Percentiles rank a stretch among this genome's conserved stretches.
Evolutionary conservation across 805 yeast genomes (phyloP).

Genomic region (Pichia kluyveri): DNA sequence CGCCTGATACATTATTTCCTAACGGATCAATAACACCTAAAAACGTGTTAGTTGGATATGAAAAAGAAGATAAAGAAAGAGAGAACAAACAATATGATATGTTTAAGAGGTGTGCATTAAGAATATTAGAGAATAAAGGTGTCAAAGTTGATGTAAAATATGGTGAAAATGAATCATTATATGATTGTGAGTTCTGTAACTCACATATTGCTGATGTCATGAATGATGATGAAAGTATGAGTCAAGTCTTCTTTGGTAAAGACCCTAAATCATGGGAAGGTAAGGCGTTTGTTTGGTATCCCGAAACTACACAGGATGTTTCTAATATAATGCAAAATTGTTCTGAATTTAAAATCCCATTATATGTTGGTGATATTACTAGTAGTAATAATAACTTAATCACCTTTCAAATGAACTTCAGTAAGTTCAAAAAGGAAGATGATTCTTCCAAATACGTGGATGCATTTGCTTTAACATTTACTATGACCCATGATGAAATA

Average conservation of each 20-base stretch:
- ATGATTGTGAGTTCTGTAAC: conserved; percentile 11
- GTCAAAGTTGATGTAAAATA: conserved; percentile 13
- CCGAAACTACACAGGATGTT: conserved; percentile 17
- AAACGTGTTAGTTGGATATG: conserved; percentile 12
- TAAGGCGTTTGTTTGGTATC: conserved; percentile 15
- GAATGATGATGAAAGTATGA: conserved; percentile 14
- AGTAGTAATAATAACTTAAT: conserved; percentile 7
- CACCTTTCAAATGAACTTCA: conserved; percentile 9
- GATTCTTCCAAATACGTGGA: neutral
- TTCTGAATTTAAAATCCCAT: conserved; percentile 21
- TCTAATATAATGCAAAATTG: conserved; percentile 16
- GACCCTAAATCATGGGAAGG: conserved; percentile 9
- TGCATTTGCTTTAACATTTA: conserved; percentile 1
- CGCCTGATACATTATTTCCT: conserved; percentile 24
- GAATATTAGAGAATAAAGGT: conserved; percentile 17
- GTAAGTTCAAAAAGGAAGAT: conserved; percentile 10
- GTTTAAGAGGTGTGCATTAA: conserved; percentile 20
- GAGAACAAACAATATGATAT: conserved; percentile 13
- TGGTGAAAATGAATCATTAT: conserved; percentile 8
- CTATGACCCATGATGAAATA: neutral
- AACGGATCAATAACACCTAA: conserved; percentile 17
- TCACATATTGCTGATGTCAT: conserved; percentile 14
- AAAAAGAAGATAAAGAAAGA: conserved; percentile 8
- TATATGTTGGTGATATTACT: conserved; percentile 8
- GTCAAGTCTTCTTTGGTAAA: conserved; percentile 17